Evolutionary conservation across 1,284 basidiomycete genomes (phyloP).

Genomic region (Tilletia caries): DNA sequence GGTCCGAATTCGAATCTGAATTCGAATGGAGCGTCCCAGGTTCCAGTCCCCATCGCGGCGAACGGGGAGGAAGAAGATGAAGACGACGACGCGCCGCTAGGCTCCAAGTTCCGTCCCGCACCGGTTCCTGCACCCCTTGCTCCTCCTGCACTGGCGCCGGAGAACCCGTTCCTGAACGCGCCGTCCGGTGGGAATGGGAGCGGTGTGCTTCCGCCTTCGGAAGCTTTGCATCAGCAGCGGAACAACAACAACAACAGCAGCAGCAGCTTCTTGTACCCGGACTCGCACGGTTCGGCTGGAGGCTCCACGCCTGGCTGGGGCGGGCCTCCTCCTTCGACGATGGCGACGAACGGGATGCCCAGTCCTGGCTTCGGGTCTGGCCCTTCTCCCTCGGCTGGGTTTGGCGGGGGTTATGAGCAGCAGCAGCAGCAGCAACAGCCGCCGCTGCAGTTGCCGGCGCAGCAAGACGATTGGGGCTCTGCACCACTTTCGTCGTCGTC

Average conservation of each 20-base stretch:
- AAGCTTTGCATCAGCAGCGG: background rate
- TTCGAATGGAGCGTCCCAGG: background rate
- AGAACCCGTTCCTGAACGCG: background rate
- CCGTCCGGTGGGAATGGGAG: background rate
- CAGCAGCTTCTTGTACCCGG: background rate
- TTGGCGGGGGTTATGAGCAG: background rate
- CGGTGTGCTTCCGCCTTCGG: background rate
- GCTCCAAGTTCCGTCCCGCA: background rate
- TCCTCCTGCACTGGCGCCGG: too few species aligned
- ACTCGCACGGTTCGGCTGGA: too few species aligned
- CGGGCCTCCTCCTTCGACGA: background rate
- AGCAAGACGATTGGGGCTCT: background rate
- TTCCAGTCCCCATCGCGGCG: background rate
- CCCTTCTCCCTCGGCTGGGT: background rate
- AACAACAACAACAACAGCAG: background rate
- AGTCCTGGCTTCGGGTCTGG: too few species aligned
- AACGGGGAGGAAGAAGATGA: background rate
- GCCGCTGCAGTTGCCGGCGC: background rate
- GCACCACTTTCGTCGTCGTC: background rate
- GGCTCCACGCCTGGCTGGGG: background rate
- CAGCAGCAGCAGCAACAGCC: background rate
- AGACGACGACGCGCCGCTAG: background rate
- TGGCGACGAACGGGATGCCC: too few species aligned
- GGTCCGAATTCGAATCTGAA: too few species aligned
- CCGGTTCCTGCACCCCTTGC: background rate